Evolutionary conservation across 192 early-diverging fungal genomes (phyloP).

Genomic region (Backusella mclennaniae): DNA sequence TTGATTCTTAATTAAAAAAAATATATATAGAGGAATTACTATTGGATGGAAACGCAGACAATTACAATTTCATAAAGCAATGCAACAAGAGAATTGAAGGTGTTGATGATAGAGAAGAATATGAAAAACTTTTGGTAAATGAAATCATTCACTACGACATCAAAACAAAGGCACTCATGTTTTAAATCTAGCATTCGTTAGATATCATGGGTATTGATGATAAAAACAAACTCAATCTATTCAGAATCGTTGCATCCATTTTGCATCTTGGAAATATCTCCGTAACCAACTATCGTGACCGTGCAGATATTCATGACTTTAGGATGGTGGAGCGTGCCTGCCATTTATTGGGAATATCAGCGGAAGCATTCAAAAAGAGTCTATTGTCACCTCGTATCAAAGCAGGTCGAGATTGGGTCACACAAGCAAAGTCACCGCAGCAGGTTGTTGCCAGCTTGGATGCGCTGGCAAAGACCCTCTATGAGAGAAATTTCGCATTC

Average conservation of each 20-base stretch:
- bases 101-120: slow-evolving; percentile 88
- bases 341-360: slow-evolving; percentile 89
- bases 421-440: slow-evolving; percentile 80
- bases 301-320: slow-evolving; percentile 80
- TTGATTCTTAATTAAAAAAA: not conserved
- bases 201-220: slow-evolving; percentile 74
- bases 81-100: slow-evolving; percentile 90
- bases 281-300: slow-evolving; percentile 74
- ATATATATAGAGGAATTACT: slow-evolving; percentile 13
- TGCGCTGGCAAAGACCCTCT: slow-evolving; percentile 86
- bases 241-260: slow-evolving; percentile 82
- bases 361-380: slow-evolving; percentile 82
- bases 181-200: slow-evolving; percentile 72
- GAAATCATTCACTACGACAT: not conserved
- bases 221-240: slow-evolving; percentile 80
- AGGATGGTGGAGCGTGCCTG: slow-evolving; percentile 84
- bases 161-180: not conserved
- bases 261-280: slow-evolving; percentile 94
- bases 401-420: slow-evolving; percentile 96
- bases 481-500: slow-evolving; percentile 94
- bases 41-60: slow-evolving; percentile 7
- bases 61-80: slow-evolving; percentile 68
- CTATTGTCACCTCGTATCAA: slow-evolving; percentile 89
- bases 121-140: slow-evolving; percentile 64
- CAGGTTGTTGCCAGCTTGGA: slow-evolving; percentile 90